A percentile compares a stretch with the other conserved stretches of the same genome.
These are phyloP conservation scores for Rhodotorula sphaerocarpa DNA, from an alignment of 768 basidiomycete species.

Conservation along the genomic window DNA sequence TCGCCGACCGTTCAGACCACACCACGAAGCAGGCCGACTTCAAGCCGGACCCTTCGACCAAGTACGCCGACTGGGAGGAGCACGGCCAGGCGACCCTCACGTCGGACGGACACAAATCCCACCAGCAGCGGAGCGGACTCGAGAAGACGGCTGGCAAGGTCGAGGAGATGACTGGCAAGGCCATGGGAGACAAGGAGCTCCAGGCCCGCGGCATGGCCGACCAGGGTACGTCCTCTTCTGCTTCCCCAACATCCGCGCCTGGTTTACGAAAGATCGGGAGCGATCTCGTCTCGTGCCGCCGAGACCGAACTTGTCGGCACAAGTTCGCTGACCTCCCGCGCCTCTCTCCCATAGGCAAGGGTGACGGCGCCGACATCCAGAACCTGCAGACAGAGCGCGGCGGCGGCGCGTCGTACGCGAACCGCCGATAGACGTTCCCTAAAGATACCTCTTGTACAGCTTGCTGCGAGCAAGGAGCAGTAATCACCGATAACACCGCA, in stretches of 20 bases:
- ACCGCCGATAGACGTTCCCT: neutral
- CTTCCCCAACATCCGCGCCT: neutral
- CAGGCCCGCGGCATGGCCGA: neutral
- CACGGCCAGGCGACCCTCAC: neutral
- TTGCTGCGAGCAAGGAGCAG: too few species aligned
- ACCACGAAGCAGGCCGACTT: neutral
- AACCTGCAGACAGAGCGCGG: neutral
- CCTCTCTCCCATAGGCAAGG: neutral
- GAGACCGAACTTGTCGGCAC: too few species aligned
- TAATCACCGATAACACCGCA: too few species aligned
- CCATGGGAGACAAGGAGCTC: neutral
- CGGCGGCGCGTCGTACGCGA: neutral
- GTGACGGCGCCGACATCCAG: neutral
- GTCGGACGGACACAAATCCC: neutral
- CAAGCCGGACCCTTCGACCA: conserved; percentile 4
- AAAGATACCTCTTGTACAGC: too few species aligned
- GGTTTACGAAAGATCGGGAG: too few species aligned
- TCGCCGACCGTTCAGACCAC: neutral
- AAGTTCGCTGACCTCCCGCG: neutral
- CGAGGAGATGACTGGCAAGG: neutral
- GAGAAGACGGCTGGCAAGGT: neutral
- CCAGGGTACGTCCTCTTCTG: neutral
- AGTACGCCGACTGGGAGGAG: conserved; percentile 3
- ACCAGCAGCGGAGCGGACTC: neutral
- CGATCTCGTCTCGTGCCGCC: too few species aligned